Conservation (phyloP, 768 basidiomycete genomes). For the Mycena capillaripes region DNA sequence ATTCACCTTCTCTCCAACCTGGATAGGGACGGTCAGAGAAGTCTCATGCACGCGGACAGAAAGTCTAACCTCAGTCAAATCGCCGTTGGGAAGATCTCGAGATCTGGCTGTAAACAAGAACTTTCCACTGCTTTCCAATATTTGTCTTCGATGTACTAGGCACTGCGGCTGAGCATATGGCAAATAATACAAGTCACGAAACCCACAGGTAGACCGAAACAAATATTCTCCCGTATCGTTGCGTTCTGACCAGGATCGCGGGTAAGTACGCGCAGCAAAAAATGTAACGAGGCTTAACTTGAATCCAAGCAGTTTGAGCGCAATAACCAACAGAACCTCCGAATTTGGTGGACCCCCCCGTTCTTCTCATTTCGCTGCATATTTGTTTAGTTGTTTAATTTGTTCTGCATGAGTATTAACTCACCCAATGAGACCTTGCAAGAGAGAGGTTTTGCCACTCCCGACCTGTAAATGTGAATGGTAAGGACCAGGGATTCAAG, state of each 20-base stretch:
- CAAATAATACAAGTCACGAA: neutral
- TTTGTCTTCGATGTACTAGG: slow-evolving; percentile 76
- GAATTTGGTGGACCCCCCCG: slow-evolving; percentile 75
- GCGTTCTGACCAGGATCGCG: slow-evolving; percentile 67
- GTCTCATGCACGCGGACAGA: no score
- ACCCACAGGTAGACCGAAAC: slow-evolving; percentile 77
- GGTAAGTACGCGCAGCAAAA: slow-evolving; percentile 9
- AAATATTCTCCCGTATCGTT: slow-evolving; percentile 90
- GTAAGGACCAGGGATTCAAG: neutral
- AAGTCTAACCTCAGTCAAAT: slow-evolving; percentile 70
- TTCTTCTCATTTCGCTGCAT: slow-evolving; percentile 77
- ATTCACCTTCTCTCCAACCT: slow-evolving; percentile 77
- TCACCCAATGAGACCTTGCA: slow-evolving; percentile 78
- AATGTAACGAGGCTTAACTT: slow-evolving; percentile 54
- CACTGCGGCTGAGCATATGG: neutral
- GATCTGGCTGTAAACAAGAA: slow-evolving; percentile 84
- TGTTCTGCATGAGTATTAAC: no score
- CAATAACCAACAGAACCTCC: slow-evolving; percentile 87
- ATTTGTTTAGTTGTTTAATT: no score
- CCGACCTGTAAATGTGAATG: slow-evolving; percentile 56
- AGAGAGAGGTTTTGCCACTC: slow-evolving; percentile 75
- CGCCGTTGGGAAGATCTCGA: slow-evolving; percentile 84
- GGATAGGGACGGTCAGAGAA: neutral
- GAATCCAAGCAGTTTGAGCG: slow-evolving; percentile 93
- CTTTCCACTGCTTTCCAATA: slow-evolving; percentile 88